phyloP scores from a whole-genome alignment of 352 stramenopile genomes.

The Globisporangium splendens region DNA sequence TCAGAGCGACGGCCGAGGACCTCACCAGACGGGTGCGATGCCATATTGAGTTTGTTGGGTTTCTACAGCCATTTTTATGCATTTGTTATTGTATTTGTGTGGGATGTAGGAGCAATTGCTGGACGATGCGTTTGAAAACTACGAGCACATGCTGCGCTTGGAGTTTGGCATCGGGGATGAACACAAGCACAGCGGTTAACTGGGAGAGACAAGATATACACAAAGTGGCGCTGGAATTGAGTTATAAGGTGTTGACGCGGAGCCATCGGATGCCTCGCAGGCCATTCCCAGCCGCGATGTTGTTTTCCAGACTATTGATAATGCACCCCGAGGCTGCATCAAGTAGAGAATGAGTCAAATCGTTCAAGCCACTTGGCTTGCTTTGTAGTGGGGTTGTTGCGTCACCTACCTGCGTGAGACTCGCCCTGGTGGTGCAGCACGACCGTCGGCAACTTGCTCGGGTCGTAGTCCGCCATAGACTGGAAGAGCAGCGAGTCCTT shows the following conservation, averaged over 20 bases:
- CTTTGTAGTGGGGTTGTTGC: not conserved
- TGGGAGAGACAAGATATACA: conserved; percentile 8
- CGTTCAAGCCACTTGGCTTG: not conserved
- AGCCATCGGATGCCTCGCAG: conserved; percentile 79
- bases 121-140: conserved; percentile 57
- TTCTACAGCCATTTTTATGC: no score
- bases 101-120: conserved; percentile 48
- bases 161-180: conserved; percentile 31
- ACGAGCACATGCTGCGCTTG: conserved; percentile 35
- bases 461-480: conserved; percentile 52
- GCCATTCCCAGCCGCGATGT: conserved; percentile 75
- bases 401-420: conserved; percentile 39
- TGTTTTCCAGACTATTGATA: conserved; percentile 83
- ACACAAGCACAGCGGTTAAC: no score
- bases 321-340: conserved; percentile 59
- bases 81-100: conserved; percentile 10
- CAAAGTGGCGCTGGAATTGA: conserved; percentile 9
- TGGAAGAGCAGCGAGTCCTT: conserved; percentile 64
- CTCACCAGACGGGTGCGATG: conserved; percentile 36
- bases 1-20: conserved; percentile 39
- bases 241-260: conserved; percentile 68
- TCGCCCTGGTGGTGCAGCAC: conserved; percentile 76
- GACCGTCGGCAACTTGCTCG: conserved; percentile 64
- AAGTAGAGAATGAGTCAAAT: not conserved
- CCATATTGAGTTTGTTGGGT: not conserved